phyloP scores from a whole-genome alignment of 208 protist genomes.

The Blastocrithidia nonstop region DNA sequence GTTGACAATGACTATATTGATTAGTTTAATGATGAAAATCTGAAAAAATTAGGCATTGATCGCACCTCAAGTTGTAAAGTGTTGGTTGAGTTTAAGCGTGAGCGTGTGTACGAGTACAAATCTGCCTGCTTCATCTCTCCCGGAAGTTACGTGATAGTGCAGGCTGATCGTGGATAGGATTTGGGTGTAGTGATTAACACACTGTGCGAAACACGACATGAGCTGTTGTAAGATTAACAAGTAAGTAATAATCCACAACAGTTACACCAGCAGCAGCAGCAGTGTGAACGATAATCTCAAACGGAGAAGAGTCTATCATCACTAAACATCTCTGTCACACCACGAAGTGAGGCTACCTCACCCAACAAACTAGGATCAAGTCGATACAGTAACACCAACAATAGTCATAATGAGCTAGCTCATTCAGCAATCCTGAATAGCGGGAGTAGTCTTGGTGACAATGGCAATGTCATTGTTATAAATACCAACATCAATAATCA shows the following conservation, averaged over 20 bases:
- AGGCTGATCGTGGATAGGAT: conserved; percentile 79
- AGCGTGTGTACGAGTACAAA: conserved; percentile 75
- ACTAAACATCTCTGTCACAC: too few species aligned
- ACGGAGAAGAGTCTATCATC: too few species aligned
- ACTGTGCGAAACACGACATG: conserved; percentile 40
- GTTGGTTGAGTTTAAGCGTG: conserved; percentile 83
- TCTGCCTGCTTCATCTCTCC: conserved; percentile 50
- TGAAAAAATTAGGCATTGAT: conserved; percentile 35
- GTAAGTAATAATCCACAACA: too few species aligned
- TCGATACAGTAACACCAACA: neutral
- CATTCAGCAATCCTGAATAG: neutral
- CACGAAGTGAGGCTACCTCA: too few species aligned
- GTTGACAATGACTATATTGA: too few species aligned
- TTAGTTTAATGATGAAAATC: conserved; percentile 21
- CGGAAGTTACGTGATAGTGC: conserved; percentile 72
- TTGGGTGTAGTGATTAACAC: conserved; percentile 72
- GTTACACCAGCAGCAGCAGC: conserved; percentile 3
- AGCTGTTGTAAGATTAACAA: neutral
- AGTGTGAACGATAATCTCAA: neutral
- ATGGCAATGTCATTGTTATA: neutral
- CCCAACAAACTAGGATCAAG: neutral
- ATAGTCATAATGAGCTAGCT: too few species aligned
- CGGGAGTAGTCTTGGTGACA: neutral
- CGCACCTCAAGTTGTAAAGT: conserved; percentile 47
- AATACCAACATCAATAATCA: too few species aligned